Percentiles rank a stretch among this genome's conserved stretches.
phyloP scores from a whole-genome alignment of 2,329 filamentous ascomycete genomes.

The Colletotrichum siamense region DNA sequence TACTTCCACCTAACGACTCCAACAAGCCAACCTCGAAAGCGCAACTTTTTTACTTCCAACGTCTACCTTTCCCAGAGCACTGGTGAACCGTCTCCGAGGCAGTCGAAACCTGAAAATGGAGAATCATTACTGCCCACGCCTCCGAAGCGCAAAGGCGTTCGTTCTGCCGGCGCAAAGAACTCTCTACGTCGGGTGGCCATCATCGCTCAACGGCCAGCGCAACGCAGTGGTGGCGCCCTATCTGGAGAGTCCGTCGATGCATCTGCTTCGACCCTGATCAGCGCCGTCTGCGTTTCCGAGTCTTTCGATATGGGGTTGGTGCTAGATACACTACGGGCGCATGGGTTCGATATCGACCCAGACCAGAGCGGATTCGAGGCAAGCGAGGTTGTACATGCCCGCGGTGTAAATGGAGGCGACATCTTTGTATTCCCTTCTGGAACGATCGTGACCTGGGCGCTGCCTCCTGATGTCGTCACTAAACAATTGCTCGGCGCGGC shows the following conservation, averaged over 20 bases:
- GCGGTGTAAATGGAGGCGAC: conserved; percentile 73
- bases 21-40: conserved; percentile 55
- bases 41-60: conserved; percentile 72
- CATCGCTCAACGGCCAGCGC: conserved; percentile 73
- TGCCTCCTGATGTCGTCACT: conserved; percentile 78
- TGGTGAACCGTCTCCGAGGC: conserved; percentile 29
- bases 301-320: conserved; percentile 69
- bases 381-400: conserved; percentile 67
- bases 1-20: conserved; percentile 53
- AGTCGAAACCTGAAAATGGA: neutral
- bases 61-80: conserved; percentile 53
- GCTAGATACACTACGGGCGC: conserved; percentile 59
- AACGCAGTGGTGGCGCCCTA: conserved; percentile 47
- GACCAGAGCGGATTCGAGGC: conserved; percentile 66
- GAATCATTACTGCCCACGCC: neutral
- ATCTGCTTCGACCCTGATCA: conserved; percentile 53
- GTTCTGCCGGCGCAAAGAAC: conserved; percentile 62
- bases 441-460: conserved; percentile 90
- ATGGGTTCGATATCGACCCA: conserved; percentile 68
- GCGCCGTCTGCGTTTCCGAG: conserved; percentile 67
- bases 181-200: conserved; percentile 86
- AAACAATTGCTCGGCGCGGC: conserved; percentile 78
- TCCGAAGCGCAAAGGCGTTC: conserved; percentile 52
- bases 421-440: conserved; percentile 96
- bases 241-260: conserved; percentile 30